Evolutionary conservation across 352 stramenopile species (phyloP), one percentile per base, ranked within the genome.

Genomic region (Hyaloperonospora brassicae): DNA sequence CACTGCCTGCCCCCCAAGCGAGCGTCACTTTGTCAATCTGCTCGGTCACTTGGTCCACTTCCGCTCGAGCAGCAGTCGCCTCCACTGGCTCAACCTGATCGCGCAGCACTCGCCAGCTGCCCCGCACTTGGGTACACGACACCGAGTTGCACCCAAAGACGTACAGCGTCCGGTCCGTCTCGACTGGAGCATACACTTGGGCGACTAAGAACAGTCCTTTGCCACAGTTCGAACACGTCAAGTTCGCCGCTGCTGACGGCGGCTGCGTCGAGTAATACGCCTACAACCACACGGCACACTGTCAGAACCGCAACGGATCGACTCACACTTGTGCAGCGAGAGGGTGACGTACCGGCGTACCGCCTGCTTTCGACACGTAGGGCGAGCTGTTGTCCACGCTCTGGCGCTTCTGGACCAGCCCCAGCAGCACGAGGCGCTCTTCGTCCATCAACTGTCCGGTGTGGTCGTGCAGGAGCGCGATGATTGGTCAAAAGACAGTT

Each of bases 91-190:
- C n/a, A n/a, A n/a, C n/a, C n/a, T 93, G 74, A 50, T 90, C 75
- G 30, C 83, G 68, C 50, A 93, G 46, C 31, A 89, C 83, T 51
- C 80, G 59, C 83, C 83, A 93, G 50, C 83, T 89, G 47, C 79
- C 76, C 9, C 72, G 42, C 0, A 59, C 69, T 45, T 88, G 66
- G 0, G 70, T 84, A 55, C 83, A 93, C 0, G 73, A 70, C n/a
- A 76, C 62, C 5, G 83, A 82, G 54, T 93, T 93, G 70, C 83
- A 93, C 9, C 83, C 83, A 55, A 93, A 93, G 3, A 91, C 68
- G 41, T 93, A 93, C 10, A 93, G 62, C 46, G 83, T 87, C 27
- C 83, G 74, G 42, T 88, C 71, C 5, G 61, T 63, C 14, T 88
- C 77, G 14, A 89, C 78, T 7, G 83, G 80, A 43, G 83, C 80